Conservation (phyloP, 129 eudicot genomes). For the Centrapalus pauciflorus region DNA sequence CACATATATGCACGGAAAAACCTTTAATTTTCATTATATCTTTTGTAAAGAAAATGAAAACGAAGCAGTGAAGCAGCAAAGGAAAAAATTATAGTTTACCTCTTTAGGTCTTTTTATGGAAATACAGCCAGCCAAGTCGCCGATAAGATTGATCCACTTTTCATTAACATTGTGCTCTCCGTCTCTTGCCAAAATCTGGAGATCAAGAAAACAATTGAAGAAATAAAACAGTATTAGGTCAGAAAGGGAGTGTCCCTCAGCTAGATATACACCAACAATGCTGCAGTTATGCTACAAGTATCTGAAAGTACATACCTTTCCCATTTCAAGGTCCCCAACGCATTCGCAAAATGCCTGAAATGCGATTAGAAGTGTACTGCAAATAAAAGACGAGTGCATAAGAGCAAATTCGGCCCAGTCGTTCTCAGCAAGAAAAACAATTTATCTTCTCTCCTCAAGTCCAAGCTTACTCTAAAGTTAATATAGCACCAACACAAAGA, state of each 20-base stretch:
- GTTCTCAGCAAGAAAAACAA: slow-evolving; percentile 3
- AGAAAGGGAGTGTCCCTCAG: neutral
- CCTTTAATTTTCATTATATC: no score
- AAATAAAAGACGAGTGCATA: slow-evolving; percentile 6
- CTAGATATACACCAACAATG: neutral
- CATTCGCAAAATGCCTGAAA: slow-evolving; percentile 98
- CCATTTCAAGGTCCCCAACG: slow-evolving; percentile 98
- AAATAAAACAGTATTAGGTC: neutral
- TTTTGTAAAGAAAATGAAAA: neutral
- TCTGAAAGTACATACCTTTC: slow-evolving; percentile 56
- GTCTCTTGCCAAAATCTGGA: slow-evolving; percentile 86
- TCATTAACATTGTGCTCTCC: slow-evolving; percentile 83
- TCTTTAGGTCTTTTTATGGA: slow-evolving; percentile 95
- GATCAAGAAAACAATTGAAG: neutral
- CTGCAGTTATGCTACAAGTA: slow-evolving; percentile 8
- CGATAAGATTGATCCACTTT: slow-evolving; percentile 77
- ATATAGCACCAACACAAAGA: neutral
- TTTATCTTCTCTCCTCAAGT: neutral
- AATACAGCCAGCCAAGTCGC: slow-evolving; percentile 77
- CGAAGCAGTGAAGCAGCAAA: neutral
- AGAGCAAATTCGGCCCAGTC: neutral
- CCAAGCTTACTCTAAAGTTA: neutral
- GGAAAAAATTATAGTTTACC: slow-evolving; percentile 31
- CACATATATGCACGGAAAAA: neutral
- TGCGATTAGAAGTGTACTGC: slow-evolving; percentile 70